A percentile compares a stretch with the other conserved stretches of the same genome.
These are phyloP conservation scores for Ogataea neopini DNA, from an alignment of 805 yeast genomes.

Conservation along the genomic window DNA sequence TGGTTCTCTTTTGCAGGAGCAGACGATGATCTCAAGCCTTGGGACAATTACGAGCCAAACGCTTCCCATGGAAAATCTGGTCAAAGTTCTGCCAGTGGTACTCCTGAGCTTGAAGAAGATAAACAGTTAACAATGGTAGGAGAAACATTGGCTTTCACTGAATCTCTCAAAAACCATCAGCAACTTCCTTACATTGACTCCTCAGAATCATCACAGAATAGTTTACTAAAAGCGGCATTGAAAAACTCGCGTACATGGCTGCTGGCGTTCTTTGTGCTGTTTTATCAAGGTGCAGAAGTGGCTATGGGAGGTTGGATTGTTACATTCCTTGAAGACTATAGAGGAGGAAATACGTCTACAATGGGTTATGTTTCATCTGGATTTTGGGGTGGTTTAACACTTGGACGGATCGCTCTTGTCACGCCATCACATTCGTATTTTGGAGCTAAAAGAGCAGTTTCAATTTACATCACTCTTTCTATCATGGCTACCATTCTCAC, in stretches of 20 bases:
- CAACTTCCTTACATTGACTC: constrained; percentile 19
- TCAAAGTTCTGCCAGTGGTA: background rate
- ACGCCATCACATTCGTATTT: constrained; percentile 37
- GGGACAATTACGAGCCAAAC: constrained; percentile 33
- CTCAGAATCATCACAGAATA: constrained; percentile 25
- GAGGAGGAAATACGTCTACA: constrained; percentile 45
- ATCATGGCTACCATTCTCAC: constrained; percentile 42
- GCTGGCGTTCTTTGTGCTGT: constrained; percentile 54
- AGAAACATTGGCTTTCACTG: constrained; percentile 21
- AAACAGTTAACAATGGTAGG: constrained; percentile 24
- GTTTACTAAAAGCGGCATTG: constrained; percentile 41
- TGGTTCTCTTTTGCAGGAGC: constrained; percentile 50
- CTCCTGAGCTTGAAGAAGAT: constrained; percentile 13
- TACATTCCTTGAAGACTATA: constrained; percentile 57
- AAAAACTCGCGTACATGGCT: constrained; percentile 45
- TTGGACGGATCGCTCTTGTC: constrained; percentile 59
- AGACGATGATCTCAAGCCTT: constrained; percentile 44
- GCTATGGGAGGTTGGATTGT: constrained; percentile 72
- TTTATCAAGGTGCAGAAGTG: constrained; percentile 71
- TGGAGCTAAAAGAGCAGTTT: constrained; percentile 49
- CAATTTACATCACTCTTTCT: constrained; percentile 37
- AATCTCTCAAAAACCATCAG: constrained; percentile 13
- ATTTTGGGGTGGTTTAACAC: constrained; percentile 70
- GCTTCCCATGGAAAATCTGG: background rate
- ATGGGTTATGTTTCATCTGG: constrained; percentile 69